Evolutionary conservation across 441 rosid genomes (phyloP), one percentile per base, ranked within the genome.

Genomic region (Adansonia rubrostipa): DNA sequence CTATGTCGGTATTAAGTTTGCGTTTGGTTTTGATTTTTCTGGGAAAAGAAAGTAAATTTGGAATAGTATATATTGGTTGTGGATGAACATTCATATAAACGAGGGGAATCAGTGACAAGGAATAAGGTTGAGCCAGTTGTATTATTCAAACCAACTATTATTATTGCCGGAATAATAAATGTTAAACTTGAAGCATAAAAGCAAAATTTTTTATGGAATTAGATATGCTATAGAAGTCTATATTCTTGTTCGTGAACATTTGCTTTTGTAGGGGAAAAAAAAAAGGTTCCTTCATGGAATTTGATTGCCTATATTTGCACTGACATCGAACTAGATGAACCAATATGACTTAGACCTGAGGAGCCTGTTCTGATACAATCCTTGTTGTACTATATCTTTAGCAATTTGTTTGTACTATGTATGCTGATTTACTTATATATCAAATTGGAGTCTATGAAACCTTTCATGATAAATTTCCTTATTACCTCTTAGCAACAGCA

Each of bases 391-490:
- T 47, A 70, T 70, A 3, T 50, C 60, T 13, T 24, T 28, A 50
- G 60, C 19, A 7, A 50, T 70, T 4, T 28, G 22, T 53, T 71
- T 53, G 33, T 71, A 33, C 62, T 5, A 71, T 28, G 8, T 8
- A 24, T 71, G 47, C 7, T 71, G 28, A 69, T 22, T 48, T 6
- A 6, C 48, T 20, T 47, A 22, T 68, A 47, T 69, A 69, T 69
- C 19, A 63, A 28, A 4, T 5, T 22, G 40, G 14, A 22, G 15
- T 61, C 10, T 22, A 20, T 45, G 56, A 45, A 28, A 48, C 24
- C 17, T 50, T 70, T 53, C 22, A 28, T 33, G 62, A n/a, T 71
- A 71, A 54, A 4, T 54, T 71, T 54, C 28, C 63, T 9, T n/a
- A n/a, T 54, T 13, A 33, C n/a, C 20, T 54, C 58, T 71, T n/a